Evolutionary conservation across 768 basidiomycete genomes (phyloP).

Genomic region (Mycena filopes): DNA sequence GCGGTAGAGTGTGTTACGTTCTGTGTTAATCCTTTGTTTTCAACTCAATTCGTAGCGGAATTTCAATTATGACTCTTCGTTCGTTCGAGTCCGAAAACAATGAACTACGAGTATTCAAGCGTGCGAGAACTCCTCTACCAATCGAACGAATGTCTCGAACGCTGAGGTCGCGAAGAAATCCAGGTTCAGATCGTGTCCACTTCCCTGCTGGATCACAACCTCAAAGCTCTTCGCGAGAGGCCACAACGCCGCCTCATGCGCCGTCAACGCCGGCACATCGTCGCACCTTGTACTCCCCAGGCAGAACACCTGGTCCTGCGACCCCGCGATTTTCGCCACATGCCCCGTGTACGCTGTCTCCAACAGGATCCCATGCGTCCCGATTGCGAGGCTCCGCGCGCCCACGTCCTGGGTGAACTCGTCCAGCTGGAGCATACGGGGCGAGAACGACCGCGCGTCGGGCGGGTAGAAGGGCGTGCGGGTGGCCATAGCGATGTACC

Average conservation of each 20-base stretch:
- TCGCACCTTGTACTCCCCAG: not conserved
- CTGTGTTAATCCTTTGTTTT: no score
- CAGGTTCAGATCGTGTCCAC: constrained; percentile 16
- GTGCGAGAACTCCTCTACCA: constrained; percentile 9
- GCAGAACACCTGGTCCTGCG: constrained; percentile 5
- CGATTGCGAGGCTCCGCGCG: not conserved
- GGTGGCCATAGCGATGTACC: not conserved
- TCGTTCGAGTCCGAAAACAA: no score
- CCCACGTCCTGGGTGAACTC: constrained; percentile 1
- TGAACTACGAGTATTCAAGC: no score
- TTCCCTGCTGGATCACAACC: constrained; percentile 6
- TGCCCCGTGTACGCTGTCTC: not conserved
- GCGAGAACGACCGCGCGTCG: not conserved
- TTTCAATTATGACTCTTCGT: no score
- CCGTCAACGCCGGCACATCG: constrained; percentile 12
- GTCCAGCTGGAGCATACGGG: constrained; percentile 7
- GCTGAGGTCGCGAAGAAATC: constrained; percentile 14
- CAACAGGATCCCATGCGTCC: not conserved
- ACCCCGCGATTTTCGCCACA: constrained; percentile 4
- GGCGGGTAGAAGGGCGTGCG: constrained; percentile 2
- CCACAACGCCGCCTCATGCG: constrained; percentile 6
- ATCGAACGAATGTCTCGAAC: constrained; percentile 7
- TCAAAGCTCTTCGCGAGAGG: constrained; percentile 10
- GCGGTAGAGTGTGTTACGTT: no score
- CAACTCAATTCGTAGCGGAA: no score